Evolutionary conservation across 805 yeast species (phyloP).

Genomic region (Jamesozyma hellenica): DNA sequence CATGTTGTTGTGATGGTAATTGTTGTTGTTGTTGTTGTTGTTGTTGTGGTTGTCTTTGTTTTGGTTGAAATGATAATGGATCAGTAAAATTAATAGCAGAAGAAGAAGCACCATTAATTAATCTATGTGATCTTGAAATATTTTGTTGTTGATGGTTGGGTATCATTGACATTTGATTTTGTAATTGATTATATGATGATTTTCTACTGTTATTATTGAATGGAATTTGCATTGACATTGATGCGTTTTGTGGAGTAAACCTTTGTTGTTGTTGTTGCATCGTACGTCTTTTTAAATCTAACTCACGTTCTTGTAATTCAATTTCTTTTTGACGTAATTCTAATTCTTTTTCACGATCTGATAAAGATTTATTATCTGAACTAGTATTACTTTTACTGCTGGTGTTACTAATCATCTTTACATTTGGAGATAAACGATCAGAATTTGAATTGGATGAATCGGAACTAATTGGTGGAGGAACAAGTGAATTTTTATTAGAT

Average conservation of each 20-base stretch:
- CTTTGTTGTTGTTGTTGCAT: slow-evolving; percentile 14
- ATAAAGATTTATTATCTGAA: slow-evolving; percentile 12
- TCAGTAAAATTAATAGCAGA: slow-evolving; percentile 17
- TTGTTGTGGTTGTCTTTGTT: not conserved
- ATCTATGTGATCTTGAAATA: slow-evolving; percentile 12
- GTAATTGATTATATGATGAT: slow-evolving; percentile 10
- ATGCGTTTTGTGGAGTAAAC: slow-evolving; percentile 5
- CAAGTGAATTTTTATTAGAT: slow-evolving; percentile 1
- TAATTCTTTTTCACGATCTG: slow-evolving; percentile 21
- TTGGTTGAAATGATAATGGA: slow-evolving; percentile 6
- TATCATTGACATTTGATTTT: not conserved
- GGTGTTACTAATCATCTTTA: slow-evolving; percentile 8
- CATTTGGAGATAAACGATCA: slow-evolving; percentile 4
- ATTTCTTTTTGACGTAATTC: slow-evolving; percentile 27
- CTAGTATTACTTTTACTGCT: slow-evolving; percentile 5
- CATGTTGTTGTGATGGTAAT: slow-evolving; percentile 12
- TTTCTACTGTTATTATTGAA: slow-evolving; percentile 3
- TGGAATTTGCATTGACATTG: slow-evolving; percentile 5
- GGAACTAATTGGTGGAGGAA: slow-evolving; percentile 4
- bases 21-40: too few species aligned
- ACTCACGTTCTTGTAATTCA: slow-evolving; percentile 28
- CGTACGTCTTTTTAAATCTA: slow-evolving; percentile 24
- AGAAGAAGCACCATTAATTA: slow-evolving; percentile 23
- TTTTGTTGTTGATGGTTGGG: slow-evolving; percentile 7
- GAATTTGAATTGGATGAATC: too few species aligned